Evolutionary conservation across 2,329 filamentous ascomycete genomes (phyloP), one percentile per base, ranked within the genome.

Genomic region (Thelonectria rubi): DNA sequence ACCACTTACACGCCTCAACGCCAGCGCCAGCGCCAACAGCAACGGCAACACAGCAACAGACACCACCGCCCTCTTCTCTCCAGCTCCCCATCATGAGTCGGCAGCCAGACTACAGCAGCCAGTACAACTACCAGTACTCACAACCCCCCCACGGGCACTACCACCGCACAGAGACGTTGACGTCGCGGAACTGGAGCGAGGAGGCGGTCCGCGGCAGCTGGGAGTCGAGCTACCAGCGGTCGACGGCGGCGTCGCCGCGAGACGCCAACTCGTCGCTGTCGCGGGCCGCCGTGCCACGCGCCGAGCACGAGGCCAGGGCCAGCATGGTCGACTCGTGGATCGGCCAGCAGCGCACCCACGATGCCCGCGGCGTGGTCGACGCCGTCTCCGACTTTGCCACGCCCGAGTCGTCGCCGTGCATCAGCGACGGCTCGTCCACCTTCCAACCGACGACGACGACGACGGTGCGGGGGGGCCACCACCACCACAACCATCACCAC

Each of bases 101-200:
- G 47, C 63, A 48, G 8, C 32, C 17, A 21, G 55, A 51, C 24
- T 51, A 50, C 46, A 49, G 7, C 12, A 12, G 21, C 12, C 24
- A 43, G 20, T 20, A 30, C 18, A 46, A 55, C 30, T 39, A 24
- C 26, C 20, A 47, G 45, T 24, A 47, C 15, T 37, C 34, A 37
- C 34, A 37, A 37, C 15, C 11, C 34, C 34, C 34, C 17, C 18
- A 37, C 40, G 39, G 17, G 8, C 26, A 57, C 40, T 57, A 56
- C 21, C 58, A 51, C 51, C 64, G 66, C 47, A 57, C 64, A n/a
- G 69, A 68, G n/a, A 65, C 63, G 56, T 72, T 69, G 14, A 58
- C 63, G 56, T 72, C 70, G 15, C 56, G 69, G 5, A 67, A 72
- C n/a, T 73, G 70, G 70, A 73, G 70, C 24, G 70, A 71, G 8